These are phyloP conservation scores for Stramenopiles sp. DNA, from an alignment of 352 stramenopile genomes.

Conservation along the genomic window DNA sequence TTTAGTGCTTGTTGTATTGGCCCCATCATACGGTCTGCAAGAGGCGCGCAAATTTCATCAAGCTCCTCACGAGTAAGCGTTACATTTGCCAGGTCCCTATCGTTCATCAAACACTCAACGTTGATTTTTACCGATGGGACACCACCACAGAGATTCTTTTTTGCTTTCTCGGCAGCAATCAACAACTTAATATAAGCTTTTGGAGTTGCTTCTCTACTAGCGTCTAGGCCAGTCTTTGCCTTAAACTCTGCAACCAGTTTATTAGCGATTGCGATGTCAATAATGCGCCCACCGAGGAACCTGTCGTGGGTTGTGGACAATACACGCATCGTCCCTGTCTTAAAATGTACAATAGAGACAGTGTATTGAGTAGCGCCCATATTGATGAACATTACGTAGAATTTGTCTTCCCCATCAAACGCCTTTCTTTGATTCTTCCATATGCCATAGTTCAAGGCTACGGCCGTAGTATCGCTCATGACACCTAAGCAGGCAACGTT, in stretches of 20 bases:
- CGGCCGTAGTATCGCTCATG: slow-evolving; percentile 93
- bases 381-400: slow-evolving; percentile 97
- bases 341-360: slow-evolving; percentile 68
- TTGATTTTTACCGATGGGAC: slow-evolving; percentile 86
- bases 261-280: slow-evolving; percentile 80
- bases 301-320: slow-evolving; percentile 75
- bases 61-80: slow-evolving; percentile 84
- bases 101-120: slow-evolving; percentile 91
- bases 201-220: slow-evolving; percentile 64
- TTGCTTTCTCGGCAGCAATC: slow-evolving; percentile 89
- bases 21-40: slow-evolving; percentile 53
- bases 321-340: slow-evolving; percentile 84
- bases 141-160: slow-evolving; percentile 92
- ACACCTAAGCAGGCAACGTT: slow-evolving; percentile 84
- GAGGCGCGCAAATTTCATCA: slow-evolving; percentile 65
- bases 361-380: slow-evolving; percentile 66
- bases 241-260: slow-evolving; percentile 83
- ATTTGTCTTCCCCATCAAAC: slow-evolving; percentile 70
- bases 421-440: slow-evolving; percentile 82
- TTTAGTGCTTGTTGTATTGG: slow-evolving; percentile 54
- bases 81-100: slow-evolving; percentile 77
- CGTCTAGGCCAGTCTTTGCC: slow-evolving; percentile 48
- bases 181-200: slow-evolving; percentile 88
- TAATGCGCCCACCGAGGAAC: slow-evolving; percentile 84
- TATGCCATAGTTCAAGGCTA: slow-evolving; percentile 80